phyloP scores from a whole-genome alignment of 441 rosid species.

The Geranium incanum region DNA sequence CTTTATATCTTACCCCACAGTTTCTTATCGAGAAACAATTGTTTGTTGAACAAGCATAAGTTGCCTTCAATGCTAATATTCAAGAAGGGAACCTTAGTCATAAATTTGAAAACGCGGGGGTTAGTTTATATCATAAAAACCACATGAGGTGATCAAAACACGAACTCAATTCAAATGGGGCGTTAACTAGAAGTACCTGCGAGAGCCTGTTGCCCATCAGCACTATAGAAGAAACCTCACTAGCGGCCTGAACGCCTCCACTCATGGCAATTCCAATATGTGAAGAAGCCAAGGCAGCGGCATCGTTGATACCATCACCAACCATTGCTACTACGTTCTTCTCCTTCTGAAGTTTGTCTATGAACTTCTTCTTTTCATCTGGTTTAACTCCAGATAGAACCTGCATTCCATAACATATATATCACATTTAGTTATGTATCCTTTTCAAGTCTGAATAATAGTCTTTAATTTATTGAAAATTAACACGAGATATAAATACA shows the following conservation, averaged over 20 bases:
- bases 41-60: neutral
- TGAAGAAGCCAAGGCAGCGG: constrained; percentile 88
- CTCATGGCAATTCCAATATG: constrained; percentile 94
- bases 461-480: neutral
- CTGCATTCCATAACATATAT: constrained; percentile 33
- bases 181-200: constrained; percentile 48
- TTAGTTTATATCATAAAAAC: neutral
- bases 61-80: neutral
- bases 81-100: neutral
- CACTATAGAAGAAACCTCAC: constrained; percentile 90
- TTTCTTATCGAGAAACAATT: neutral
- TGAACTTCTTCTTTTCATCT: constrained; percentile 62
- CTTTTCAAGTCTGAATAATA: neutral
- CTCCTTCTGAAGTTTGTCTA: constrained; percentile 61
- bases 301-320: constrained; percentile 97
- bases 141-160: neutral
- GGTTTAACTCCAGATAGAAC: constrained; percentile 85
- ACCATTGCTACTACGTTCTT: constrained; percentile 81
- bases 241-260: constrained; percentile 90
- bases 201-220: constrained; percentile 81
- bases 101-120: neutral
- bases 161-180: neutral
- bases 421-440: neutral
- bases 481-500: neutral
- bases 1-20: neutral